Conservation (phyloP, 352 stramenopile species). For the Pythium phragmiticola region DNA sequence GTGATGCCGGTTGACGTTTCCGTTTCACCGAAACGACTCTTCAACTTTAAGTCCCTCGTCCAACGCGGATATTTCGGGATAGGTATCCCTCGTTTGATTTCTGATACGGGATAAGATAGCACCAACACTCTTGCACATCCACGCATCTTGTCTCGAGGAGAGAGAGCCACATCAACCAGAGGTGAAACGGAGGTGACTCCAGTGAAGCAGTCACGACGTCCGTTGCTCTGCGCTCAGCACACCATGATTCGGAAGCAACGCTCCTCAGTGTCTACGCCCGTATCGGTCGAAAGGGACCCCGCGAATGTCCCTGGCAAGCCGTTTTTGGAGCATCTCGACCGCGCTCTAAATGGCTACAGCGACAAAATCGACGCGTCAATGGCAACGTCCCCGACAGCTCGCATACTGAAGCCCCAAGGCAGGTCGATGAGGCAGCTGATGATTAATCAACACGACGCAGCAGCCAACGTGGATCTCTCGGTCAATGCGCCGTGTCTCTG, state of each 20-base stretch:
- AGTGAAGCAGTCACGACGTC: background rate
- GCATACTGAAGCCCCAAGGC: background rate
- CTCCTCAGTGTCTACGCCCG: background rate
- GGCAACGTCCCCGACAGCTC: background rate
- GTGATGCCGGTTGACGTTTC: conserved; percentile 8
- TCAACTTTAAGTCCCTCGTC: background rate
- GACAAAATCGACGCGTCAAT: background rate
- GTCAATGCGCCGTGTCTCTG: conserved; percentile 14
- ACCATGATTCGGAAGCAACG: conserved; percentile 3
- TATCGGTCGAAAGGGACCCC: conserved; percentile 8
- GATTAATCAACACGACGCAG: background rate
- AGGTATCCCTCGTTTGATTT: background rate
- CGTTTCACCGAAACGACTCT: background rate
- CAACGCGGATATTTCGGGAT: background rate
- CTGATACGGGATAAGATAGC: background rate
- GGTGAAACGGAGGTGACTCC: background rate
- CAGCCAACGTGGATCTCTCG: background rate
- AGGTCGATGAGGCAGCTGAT: conserved; percentile 3
- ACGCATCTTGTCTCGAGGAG: conserved; percentile 1
- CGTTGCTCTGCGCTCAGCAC: background rate
- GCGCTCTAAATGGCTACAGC: conserved; percentile 1
- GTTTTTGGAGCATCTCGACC: conserved; percentile 18
- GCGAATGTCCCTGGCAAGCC: conserved; percentile 15
- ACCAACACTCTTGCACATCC: conserved; percentile 1
- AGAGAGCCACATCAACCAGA: background rate